Percentiles rank a stretch among this genome's conserved stretches.
Conservation (phyloP, 345 rosid species). For the Populus deltoides region DNA sequence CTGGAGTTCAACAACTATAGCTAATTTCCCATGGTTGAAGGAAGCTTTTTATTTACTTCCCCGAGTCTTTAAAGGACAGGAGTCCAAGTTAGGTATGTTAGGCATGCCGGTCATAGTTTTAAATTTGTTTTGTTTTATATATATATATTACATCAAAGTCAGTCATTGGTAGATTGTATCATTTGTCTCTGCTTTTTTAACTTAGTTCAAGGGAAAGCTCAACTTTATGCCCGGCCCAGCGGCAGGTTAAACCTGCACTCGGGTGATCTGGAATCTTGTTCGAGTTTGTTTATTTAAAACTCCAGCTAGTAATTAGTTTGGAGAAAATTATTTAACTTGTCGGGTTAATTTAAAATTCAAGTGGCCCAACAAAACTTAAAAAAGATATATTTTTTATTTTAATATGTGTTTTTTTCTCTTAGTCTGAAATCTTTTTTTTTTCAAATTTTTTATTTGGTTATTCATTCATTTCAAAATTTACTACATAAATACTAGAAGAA, state of each 20-base stretch:
- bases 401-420: too few relatives aligned
- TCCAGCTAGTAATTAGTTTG: too few relatives aligned
- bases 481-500: too few relatives aligned
- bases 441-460: too few relatives aligned
- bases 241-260: too few relatives aligned
- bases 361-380: fast-evolving
- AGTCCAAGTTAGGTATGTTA: conserved; percentile 23
- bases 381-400: too few relatives aligned
- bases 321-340: too few relatives aligned
- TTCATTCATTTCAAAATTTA: too few relatives aligned
- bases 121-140: too few relatives aligned
- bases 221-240: neutral
- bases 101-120: conserved; percentile 12
- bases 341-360: fast-evolving
- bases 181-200: neutral
- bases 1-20: conserved; percentile 44
- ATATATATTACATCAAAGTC: neutral
- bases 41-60: conserved; percentile 3
- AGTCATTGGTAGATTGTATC: neutral
- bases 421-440: too few relatives aligned
- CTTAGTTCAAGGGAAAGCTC: neutral
- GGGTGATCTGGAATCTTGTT: too few relatives aligned
- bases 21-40: conserved; percentile 17
- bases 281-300: too few relatives aligned
- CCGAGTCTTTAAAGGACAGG: neutral